Percentiles rank a stretch among this genome's conserved stretches.
Conservation (phyloP, 2,329 filamentous ascomycete genomes). For the Aurifilum marmelostoma region DNA sequence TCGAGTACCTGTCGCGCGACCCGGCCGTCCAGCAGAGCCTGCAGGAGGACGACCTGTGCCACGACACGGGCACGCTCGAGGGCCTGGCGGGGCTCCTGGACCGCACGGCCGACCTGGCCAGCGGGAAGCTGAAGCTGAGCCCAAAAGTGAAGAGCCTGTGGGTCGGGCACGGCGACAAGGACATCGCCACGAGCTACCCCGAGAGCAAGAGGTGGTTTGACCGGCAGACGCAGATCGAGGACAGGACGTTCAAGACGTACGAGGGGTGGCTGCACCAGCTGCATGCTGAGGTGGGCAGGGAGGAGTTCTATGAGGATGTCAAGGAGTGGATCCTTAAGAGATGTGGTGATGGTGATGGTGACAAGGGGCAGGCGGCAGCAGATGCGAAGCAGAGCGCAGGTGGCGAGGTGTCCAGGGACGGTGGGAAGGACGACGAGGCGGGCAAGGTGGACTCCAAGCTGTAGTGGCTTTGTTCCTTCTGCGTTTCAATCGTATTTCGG, state of each 20-base stretch:
- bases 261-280: slow-evolving; percentile 79
- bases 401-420: slow-evolving; percentile 14
- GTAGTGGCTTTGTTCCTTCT: slow-evolving; percentile 30
- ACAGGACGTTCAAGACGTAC: slow-evolving; percentile 74
- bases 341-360: slow-evolving; percentile 25
- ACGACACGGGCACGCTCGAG: slow-evolving; percentile 85
- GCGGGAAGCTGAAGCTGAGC: slow-evolving; percentile 57
- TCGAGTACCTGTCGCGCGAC: slow-evolving; percentile 69
- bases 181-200: slow-evolving; percentile 69
- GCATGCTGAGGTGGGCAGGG: slow-evolving; percentile 61
- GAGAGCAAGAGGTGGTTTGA: slow-evolving; percentile 68
- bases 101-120: slow-evolving; percentile 64
- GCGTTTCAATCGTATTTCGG: background rate
- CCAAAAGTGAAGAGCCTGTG: slow-evolving; percentile 65
- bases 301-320: slow-evolving; percentile 62
- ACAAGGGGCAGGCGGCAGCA: slow-evolving; percentile 28
- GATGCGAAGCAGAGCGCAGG: background rate
- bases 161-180: slow-evolving; percentile 76
- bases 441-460: slow-evolving; percentile 39
- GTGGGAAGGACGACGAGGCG: slow-evolving; percentile 3
- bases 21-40: slow-evolving; percentile 63
- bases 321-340: slow-evolving; percentile 67
- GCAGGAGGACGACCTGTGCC: slow-evolving; percentile 70
- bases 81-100: slow-evolving; percentile 78
- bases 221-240: slow-evolving; percentile 56